Base-by-base conservation (phyloP, 371 early-diverging fungal genomes). In the Lichtheimia ramosa region DNA sequence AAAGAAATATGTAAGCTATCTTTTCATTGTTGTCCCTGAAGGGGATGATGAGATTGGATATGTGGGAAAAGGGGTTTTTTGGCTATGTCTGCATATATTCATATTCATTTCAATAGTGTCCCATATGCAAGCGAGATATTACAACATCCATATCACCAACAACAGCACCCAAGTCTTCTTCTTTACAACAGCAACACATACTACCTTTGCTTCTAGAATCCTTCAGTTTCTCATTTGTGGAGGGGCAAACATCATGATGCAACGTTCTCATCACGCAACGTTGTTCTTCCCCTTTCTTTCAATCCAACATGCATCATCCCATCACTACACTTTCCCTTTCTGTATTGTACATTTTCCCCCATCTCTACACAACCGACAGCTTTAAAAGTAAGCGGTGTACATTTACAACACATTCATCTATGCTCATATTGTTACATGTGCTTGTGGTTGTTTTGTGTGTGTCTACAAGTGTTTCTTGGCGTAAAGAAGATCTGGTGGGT, bases 1-100 rank as follows among this genome's bases (percentile, higher is more conserved):
- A 59, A 91, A 92, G 75, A 88, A 84, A 71, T 88, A 89, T 74
- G 86, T 85, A 80, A 73, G 86, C n/a, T 74, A 16, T 40, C 5
- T 4, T 24, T 34, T 34, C 34, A 34, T 34, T 34, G 34, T 34
- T 34, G 34, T 34, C 5, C 34, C 34, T 34, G 34, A 34, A 34
- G 10, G 34, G 34, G 34, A 28, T 3, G 28, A 28, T 6, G 28
- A 7, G 46, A 46, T n/a, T 6, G 21, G 16, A 16, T 15, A n/a
- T n/a, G n/a, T n/a, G 21, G 46, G 21, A 46, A 14, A 18, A 5
- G 46, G n/a, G n/a, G 46, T 6, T 21, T 12, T 46, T 40, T 54
- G 14, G 28, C 15, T 6, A 14, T 14, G 16, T 28, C 7, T n/a
- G 12, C 28, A 13, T 15, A 28, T 16, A 14, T 28, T 54, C 20